Percentiles rank a stretch among this genome's conserved stretches.
Conservation (phyloP, 2,329 filamentous ascomycete genomes). For the Pyrenophora teres region DNA sequence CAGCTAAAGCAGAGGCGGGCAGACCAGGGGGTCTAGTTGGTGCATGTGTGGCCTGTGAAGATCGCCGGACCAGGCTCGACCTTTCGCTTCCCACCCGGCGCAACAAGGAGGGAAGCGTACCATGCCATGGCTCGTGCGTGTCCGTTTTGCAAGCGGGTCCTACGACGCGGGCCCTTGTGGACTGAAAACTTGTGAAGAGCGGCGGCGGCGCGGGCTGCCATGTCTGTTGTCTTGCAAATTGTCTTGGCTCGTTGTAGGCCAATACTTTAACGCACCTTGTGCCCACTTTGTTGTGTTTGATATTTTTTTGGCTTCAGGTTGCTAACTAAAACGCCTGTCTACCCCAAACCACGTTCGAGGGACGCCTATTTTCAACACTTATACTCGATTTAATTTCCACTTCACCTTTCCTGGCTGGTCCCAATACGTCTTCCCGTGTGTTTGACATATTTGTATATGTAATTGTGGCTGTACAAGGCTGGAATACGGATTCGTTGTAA, state of each 20-base stretch:
- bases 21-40: conserved; percentile 6
- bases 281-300: conserved; percentile 25
- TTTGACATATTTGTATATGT: conserved; percentile 24
- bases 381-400: conserved; percentile 22
- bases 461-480: conserved; percentile 10
- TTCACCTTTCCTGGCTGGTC: conserved; percentile 25
- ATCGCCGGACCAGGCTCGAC: conserved; percentile 13
- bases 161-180: conserved; percentile 1
- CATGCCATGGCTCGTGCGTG: conserved; percentile 7
- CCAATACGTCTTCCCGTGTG: conserved; percentile 17
- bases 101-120: conserved; percentile 8
- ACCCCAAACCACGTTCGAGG: background rate
- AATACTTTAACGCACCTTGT: conserved; percentile 43
- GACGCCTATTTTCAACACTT: conserved; percentile 2
- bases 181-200: background rate
- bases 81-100: background rate
- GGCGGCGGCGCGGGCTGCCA: too few relatives aligned
- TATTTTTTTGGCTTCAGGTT: conserved; percentile 7
- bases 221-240: too few relatives aligned
- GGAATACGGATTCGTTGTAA: conserved; percentile 10
- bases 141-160: too few relatives aligned
- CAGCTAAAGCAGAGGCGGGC: conserved; percentile 10
- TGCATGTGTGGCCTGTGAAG: conserved; percentile 20
- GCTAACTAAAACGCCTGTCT: conserved; percentile 13
- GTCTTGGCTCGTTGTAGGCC: conserved; percentile 30